Evolutionary conservation across 352 stramenopile species (phyloP), one percentile per base, ranked within the genome.

Genomic region (Pythium pyrilobum): DNA sequence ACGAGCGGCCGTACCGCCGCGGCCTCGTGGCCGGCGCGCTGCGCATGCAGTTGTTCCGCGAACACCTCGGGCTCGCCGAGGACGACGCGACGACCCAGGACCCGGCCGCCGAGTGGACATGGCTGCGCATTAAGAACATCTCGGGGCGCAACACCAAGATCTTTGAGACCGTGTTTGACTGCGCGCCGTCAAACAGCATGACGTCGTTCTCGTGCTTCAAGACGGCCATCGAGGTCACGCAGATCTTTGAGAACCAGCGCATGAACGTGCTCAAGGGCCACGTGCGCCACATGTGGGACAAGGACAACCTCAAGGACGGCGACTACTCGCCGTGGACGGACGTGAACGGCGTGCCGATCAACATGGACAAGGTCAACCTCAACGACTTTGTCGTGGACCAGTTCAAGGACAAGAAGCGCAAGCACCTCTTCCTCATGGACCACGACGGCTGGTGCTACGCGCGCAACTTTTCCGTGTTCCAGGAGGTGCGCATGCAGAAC

Each of bases 181-280:
- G 85, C 55, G 79, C 79, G 4, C 85, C 85, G 2, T 92, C 85
- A 7, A 89, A 93, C 59, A 63, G 63, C 25, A 89, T 92, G 77
- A 81, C 72, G 15, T 77, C 72, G 16, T 95, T 95, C 53, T 65
- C 65, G 16, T 79, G 69, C 34, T 92, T 95, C 57, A 74, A 85
- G 39, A 85, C 76, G n/a, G n/a, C n/a, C 52, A 82, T 88, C 20
- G 74, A 89, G 38, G 78, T 89, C 27, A 89, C 79, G 34, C 81
- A 92, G 53, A 86, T 95, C 33, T 95, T 88, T 32, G 84, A 95
- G 60, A 92, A 95, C 59, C 82, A 95, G 63, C 81, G 84, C 27
- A 59, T 95, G 51, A 92, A 92, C 64, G 74, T 90, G 50, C 68
- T 92, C 2, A 87, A 87, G 46, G 77, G 77, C 1, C 67, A 41